Evolutionary conservation across 768 basidiomycete genomes (phyloP), one percentile per base, ranked within the genome.

Genomic region (Glaciozyma antarctica): DNA sequence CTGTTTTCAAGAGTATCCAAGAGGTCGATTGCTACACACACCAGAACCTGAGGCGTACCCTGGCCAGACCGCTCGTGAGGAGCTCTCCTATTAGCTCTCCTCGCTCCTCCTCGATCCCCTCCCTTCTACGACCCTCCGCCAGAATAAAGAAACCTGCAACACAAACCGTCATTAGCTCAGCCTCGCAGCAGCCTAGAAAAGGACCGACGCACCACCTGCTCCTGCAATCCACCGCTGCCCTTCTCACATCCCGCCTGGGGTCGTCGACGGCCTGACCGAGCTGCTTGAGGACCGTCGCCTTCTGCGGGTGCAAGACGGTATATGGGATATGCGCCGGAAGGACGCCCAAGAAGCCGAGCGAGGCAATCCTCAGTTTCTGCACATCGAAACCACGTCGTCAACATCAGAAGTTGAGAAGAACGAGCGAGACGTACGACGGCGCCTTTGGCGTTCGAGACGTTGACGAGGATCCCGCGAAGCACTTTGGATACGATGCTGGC

Each of bases 161-260:
- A 41, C 10, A 41, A 12, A 7, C 7, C 38, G 38, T 10, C 38
- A 41, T 41, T 15, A 41, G 38, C 38, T 41, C 13, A 41, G 38
- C 38, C 13, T 15, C 38, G 2, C 38, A 41, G 38, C 38, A 41
- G 10, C 32, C 32, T 9, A 13, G 6, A 41, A 10, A 16, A 22
- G 6, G 47, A 51, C 6, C 9, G 12, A 51, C 12, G 58, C 59
- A 79, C 80, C 80, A 80, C 54, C 68, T 70, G 2, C 77, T 74
- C 49, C 86, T 73, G 43, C 90, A 86, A 70, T 90, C 85, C 4
- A 98, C 95, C 1, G 92, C 94, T 72, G 88, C 89, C 72, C 84
- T 86, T 60, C 95, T 81, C 12, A 99, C 92, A 3, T 78, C 77
- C 64, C 88, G 80, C 74, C 86, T 87, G n/a, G 88, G 88, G 77